These are phyloP conservation scores for Rhododendron henanense DNA, from an alignment of 148 eudicot genomes.

Conservation along the genomic window DNA sequence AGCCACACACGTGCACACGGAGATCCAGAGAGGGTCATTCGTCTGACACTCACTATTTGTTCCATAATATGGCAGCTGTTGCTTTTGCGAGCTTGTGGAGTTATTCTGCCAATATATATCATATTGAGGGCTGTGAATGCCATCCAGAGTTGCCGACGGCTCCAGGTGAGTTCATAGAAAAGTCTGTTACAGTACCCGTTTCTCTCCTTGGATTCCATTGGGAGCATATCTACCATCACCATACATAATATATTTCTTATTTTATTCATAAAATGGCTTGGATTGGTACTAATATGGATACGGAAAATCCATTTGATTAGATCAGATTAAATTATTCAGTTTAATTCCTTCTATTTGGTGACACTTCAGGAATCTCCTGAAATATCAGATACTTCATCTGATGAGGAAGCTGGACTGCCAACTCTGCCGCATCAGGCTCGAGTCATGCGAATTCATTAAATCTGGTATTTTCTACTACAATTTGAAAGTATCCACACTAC, in stretches of 20 bases:
- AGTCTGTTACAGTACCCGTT: background rate
- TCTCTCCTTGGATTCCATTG: background rate
- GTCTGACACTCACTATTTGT: background rate
- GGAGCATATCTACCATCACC: background rate
- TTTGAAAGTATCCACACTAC: background rate
- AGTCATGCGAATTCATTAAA: constrained; percentile 2
- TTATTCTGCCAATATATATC: constrained; percentile 40
- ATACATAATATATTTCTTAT: background rate
- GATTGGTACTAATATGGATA: background rate
- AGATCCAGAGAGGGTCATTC: background rate
- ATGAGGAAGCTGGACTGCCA: constrained; percentile 27
- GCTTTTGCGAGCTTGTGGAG: constrained; percentile 33
- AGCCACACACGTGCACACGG: background rate
- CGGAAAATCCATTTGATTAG: background rate
- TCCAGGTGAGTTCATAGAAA: constrained; percentile 23
- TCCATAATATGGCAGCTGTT: constrained; percentile 25
- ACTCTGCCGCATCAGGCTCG: constrained; percentile 2
- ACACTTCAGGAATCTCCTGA: constrained; percentile 16
- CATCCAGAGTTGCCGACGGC: constrained; percentile 23
- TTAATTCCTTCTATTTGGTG: background rate
- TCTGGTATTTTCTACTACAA: background rate
- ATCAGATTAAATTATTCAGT: background rate
- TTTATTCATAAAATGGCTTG: background rate
- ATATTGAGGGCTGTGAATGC: constrained; percentile 36
- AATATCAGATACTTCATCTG: constrained; percentile 23